These are phyloP conservation scores for Penicillium decumbens DNA, from an alignment of 2,329 filamentous ascomycete species.

Conservation along the genomic window DNA sequence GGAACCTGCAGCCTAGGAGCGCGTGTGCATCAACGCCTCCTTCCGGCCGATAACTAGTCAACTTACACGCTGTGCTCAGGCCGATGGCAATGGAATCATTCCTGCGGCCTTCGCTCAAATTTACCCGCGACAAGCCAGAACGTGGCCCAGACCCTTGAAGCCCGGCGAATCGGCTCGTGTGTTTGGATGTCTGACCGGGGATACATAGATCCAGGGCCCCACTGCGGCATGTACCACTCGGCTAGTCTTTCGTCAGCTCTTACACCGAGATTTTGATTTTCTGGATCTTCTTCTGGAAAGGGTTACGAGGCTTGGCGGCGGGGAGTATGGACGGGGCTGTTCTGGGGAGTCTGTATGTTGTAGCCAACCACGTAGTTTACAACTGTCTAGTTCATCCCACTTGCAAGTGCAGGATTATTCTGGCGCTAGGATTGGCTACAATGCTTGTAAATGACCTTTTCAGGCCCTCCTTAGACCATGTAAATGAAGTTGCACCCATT, in stretches of 20 bases:
- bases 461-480: not conserved
- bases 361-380: not conserved
- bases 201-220: slow-evolving; percentile 1
- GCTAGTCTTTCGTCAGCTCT: no score
- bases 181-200: slow-evolving; percentile 12
- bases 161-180: slow-evolving; percentile 10
- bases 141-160: slow-evolving; percentile 12
- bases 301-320: not conserved
- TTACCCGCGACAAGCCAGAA: slow-evolving; percentile 13
- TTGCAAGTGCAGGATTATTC: not conserved
- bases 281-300: not conserved
- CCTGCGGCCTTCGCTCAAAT: not conserved
- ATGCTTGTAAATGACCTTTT: not conserved
- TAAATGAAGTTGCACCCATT: not conserved
- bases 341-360: no score
- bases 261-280: slow-evolving; percentile 2
- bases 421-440: not conserved
- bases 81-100: not conserved
- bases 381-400: not conserved
- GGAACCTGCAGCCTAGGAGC: slow-evolving; percentile 27
- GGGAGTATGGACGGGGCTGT: not conserved
- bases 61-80: not conserved
- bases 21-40: slow-evolving; percentile 12
- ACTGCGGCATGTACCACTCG: slow-evolving; percentile 10
- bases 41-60: not conserved